phyloP scores from a whole-genome alignment of 2,329 filamentous ascomycete genomes.

The Hymenoscyphus infarciens region DNA sequence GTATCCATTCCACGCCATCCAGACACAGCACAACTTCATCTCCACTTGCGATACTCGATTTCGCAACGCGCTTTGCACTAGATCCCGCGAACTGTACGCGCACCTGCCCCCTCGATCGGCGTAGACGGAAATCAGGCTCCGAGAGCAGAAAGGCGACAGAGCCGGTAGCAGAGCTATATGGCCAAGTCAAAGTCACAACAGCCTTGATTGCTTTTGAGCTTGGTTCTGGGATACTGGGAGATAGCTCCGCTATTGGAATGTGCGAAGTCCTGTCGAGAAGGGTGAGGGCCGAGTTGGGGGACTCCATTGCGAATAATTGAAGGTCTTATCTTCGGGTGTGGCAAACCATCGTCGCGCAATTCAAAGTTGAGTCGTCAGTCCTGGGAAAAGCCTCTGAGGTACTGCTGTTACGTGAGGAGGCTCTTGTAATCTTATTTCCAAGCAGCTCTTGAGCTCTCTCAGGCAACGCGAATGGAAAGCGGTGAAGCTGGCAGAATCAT shows the following conservation, averaged over 20 bases:
- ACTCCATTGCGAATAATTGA: constrained; percentile 20
- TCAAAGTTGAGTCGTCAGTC: neutral
- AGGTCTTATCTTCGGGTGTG: constrained; percentile 7
- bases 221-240: constrained; percentile 44
- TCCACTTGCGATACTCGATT: constrained; percentile 68
- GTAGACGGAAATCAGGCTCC: constrained; percentile 78
- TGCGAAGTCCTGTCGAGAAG: constrained; percentile 31
- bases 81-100: constrained; percentile 70
- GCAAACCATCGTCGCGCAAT: constrained; percentile 14
- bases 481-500: neutral
- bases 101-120: constrained; percentile 74
- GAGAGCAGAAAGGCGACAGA: constrained; percentile 76
- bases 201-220: constrained; percentile 55
- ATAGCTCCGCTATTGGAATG: constrained; percentile 55
- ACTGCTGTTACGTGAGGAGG: neutral
- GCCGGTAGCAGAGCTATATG: constrained; percentile 74
- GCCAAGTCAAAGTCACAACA: constrained; percentile 83
- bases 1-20: constrained; percentile 61
- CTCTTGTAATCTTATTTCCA: neutral
- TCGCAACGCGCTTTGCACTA: constrained; percentile 66
- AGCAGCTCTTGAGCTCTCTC: neutral
- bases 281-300: neutral
- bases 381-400: neutral
- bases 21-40: constrained; percentile 70
- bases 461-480: constrained; percentile 5